Conservation (phyloP, 1,139 yeast species). For the Scheffersomyces quercinus region DNA sequence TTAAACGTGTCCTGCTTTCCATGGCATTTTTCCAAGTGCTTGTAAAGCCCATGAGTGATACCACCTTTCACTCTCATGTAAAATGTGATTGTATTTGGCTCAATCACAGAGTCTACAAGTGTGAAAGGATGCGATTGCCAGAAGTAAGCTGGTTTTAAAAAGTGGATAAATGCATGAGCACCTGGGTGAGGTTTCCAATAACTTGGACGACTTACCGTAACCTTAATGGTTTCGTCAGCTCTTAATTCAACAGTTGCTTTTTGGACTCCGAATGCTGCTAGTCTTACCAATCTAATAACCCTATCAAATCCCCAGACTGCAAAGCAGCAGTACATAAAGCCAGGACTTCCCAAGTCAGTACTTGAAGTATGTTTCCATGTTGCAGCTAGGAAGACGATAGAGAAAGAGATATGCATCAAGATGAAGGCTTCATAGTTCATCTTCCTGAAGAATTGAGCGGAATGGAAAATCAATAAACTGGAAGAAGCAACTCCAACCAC, state of each 20-base stretch:
- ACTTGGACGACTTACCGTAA: conserved; percentile 14
- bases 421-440: conserved; percentile 18
- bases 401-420: conserved; percentile 17
- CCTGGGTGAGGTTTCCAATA: conserved; percentile 19
- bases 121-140: conserved; percentile 26
- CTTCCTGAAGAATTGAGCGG: conserved; percentile 13
- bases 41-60: conserved; percentile 16
- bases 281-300: conserved; percentile 13
- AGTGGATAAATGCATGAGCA: conserved; percentile 18
- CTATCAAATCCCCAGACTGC: conserved; percentile 21
- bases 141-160: conserved; percentile 17
- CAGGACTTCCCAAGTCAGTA: conserved; percentile 3
- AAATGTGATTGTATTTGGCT: conserved; percentile 15
- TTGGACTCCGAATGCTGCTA: conserved; percentile 17
- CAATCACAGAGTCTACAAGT: conserved; percentile 14
- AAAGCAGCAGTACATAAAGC: conserved; percentile 14
- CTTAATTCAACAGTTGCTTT: conserved; percentile 18
- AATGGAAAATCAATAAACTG: conserved; percentile 14
- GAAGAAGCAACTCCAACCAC: conserved; percentile 11
- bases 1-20: conserved; percentile 15
- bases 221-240: conserved; percentile 18
- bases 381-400: conserved; percentile 15
- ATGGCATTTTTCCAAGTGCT: conserved; percentile 12
- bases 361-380: conserved; percentile 10
- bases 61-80: conserved; percentile 25